A percentile compares a stretch with the other conserved stretches of the same genome.
phyloP scores from a whole-genome alignment of 192 early-diverging fungal genomes.

The Umbelopsis isabellina region DNA sequence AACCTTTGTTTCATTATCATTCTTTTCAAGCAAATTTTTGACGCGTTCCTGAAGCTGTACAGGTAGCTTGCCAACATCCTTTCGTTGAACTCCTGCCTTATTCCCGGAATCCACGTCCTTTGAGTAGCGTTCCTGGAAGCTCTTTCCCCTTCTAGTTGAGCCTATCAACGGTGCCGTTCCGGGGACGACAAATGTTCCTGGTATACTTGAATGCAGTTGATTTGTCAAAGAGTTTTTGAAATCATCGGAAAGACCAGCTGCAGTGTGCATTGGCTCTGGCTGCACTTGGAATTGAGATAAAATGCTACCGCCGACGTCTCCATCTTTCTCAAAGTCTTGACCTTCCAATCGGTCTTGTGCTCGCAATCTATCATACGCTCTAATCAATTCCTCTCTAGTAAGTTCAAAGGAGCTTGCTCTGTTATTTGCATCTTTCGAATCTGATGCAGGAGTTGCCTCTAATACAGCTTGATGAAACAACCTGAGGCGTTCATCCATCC shows the following conservation, averaged over 20 bases:
- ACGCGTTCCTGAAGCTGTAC: constrained; percentile 30
- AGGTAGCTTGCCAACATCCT: constrained; percentile 26
- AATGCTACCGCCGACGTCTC: constrained; percentile 4
- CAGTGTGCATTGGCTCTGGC: constrained; percentile 25
- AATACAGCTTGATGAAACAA: constrained; percentile 62
- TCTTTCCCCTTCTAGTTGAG: constrained; percentile 25
- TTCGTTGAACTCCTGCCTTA: not conserved
- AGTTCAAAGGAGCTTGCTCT: constrained; percentile 25
- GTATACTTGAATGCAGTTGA: constrained; percentile 28
- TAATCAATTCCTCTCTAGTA: constrained; percentile 31
- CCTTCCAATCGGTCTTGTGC: constrained; percentile 43
- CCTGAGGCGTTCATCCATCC: constrained; percentile 71
- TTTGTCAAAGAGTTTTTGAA: constrained; percentile 31
- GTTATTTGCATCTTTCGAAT: constrained; percentile 36
- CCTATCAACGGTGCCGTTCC: constrained; percentile 38
- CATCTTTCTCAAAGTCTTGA: constrained; percentile 20
- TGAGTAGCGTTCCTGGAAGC: not conserved
- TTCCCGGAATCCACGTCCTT: not conserved
- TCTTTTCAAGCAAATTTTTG: constrained; percentile 24
- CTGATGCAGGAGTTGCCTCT: constrained; percentile 57
- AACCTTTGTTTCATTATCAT: not conserved
- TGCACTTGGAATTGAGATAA: constrained; percentile 2
- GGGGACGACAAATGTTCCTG: constrained; percentile 37
- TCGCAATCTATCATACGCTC: constrained; percentile 41
- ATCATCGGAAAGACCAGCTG: constrained; percentile 35